Evolutionary conservation across 768 basidiomycete species (phyloP).

Genomic region (Candolleomyces efflorescens): DNA sequence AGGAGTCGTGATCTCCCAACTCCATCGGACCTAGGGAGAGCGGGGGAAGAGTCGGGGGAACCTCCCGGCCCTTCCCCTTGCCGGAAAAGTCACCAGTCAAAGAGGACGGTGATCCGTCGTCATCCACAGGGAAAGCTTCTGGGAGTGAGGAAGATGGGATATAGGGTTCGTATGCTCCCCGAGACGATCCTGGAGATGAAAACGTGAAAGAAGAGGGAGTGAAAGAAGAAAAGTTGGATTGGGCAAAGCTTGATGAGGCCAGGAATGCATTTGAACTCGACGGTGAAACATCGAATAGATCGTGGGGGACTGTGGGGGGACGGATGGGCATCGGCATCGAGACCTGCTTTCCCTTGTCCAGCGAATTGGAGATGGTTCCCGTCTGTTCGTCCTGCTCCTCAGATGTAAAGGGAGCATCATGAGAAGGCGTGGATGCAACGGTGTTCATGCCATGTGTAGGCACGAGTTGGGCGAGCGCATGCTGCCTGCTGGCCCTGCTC

Average conservation of each 20-base stretch:
- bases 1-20: constrained; percentile 40
- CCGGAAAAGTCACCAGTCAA: constrained; percentile 8
- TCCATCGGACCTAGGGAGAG: constrained; percentile 55
- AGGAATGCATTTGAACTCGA: constrained; percentile 3
- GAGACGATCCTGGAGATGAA: constrained; percentile 18
- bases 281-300: constrained; percentile 35
- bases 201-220: constrained; percentile 21
- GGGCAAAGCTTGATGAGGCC: constrained; percentile 16
- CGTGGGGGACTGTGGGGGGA: constrained; percentile 28
- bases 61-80: constrained; percentile 61
- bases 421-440: constrained; percentile 22
- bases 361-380: background rate
- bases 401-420: constrained; percentile 25
- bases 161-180: constrained; percentile 12
- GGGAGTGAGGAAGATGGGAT: constrained; percentile 12
- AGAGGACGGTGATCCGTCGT: constrained; percentile 12
- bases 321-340: constrained; percentile 51
- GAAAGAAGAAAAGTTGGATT: constrained; percentile 22
- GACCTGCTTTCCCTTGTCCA: constrained; percentile 52
- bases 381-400: constrained; percentile 19
- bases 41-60: constrained; percentile 62
- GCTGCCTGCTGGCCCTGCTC: background rate
- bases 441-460: constrained; percentile 9
- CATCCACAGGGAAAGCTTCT: constrained; percentile 11
- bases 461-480: background rate